Base-by-base conservation (phyloP, 129 eudicot species). In the Calendula officinalis region DNA sequence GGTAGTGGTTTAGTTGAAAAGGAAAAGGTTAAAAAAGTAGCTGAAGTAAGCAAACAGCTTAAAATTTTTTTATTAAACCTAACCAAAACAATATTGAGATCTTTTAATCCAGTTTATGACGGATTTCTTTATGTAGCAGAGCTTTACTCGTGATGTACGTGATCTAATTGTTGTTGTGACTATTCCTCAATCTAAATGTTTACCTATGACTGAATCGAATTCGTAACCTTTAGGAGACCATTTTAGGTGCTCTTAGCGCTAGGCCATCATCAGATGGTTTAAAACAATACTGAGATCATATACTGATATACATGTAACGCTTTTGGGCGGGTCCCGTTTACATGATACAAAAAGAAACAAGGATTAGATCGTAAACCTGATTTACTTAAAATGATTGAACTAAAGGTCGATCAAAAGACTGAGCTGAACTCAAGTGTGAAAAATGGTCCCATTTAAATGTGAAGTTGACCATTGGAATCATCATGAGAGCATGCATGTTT, bases 1-100 rank as follows among this genome's bases (percentile, higher is more conserved):
- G 69, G 71, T 47, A 36, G 51, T 46, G 78, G 78, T 73, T 73
- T 73, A 73, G 72, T 58, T 65, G 78, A 57, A 65, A 73, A 73
- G 72, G 10, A 73, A 64, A 73, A 53, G 66, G 62, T 51, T 62
- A 42, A 62, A 60, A 60, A 65, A 53, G 71, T 64, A 38, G 72
- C 33, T 66, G 73, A 73, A 73, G 53, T 51, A 73, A 73, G 61
- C 60, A 22, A 73, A 56, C 66, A 56, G 54, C 54, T 66, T 66
- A 56, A 47, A 49, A 59, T 45, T 45, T 66, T 66, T 73, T 48
- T 56, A 56, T 45, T 35, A 46, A 62, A 52, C 30, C 56, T 17
- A 58, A 35, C 37, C 57, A 57, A 69, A 45, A 17, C 68, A 42
- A 48, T 61, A 47, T 14, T 71, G 76, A 71, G n/a, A n/a, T n/a